Evolutionary conservation across 148 eudicot genomes (phyloP), one percentile per base, ranked within the genome.

Genomic region (Rhododendron mucronatum): DNA sequence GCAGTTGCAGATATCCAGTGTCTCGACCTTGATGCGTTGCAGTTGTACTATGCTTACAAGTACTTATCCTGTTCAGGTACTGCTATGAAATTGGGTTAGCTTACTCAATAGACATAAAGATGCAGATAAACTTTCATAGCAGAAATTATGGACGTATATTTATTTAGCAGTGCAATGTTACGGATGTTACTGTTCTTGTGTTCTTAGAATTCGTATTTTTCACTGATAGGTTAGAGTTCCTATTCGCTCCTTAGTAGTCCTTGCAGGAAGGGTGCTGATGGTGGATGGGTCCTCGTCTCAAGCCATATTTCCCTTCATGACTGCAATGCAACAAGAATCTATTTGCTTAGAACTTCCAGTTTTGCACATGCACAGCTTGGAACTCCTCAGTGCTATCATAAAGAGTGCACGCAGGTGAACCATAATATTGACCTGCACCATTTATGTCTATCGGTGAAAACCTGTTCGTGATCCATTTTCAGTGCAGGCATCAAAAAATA

Each of bases 341-440:
- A 89, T 95, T 50, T 93, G 96, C 87, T 93, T 92, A 47, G 95
- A 97, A 83, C 98, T 95, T 90, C 99, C 96, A 16, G 84, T 85
- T 87, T 87, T 95, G 84, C 99, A 97, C 86, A 83, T 84, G 65
- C 85, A 80, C 83, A 86, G 93, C 88, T 82, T 97, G 90, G 96
- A 94, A 74, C 88, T 94, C 83, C 93, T 97, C 82, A 80, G 85
- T 80, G 93, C 95, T 84, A 81, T 94, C 80, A 89, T 93, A 65
- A 92, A 91, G 79, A 94, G 94, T 48, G 83, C 92, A 35, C 86
- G 90, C 86, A 93, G 99, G 99, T 96, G 86, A 89, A 82, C 21
- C 59, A n/a, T 86, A 78, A 20, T 81, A 16, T 50, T 69, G 28
- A 20, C 73, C 76, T 59, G 7, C 21, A 28, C 57, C 82, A 2